Conservation (phyloP, 768 basidiomycete genomes). For the Coprinellus micaceus region DNA sequence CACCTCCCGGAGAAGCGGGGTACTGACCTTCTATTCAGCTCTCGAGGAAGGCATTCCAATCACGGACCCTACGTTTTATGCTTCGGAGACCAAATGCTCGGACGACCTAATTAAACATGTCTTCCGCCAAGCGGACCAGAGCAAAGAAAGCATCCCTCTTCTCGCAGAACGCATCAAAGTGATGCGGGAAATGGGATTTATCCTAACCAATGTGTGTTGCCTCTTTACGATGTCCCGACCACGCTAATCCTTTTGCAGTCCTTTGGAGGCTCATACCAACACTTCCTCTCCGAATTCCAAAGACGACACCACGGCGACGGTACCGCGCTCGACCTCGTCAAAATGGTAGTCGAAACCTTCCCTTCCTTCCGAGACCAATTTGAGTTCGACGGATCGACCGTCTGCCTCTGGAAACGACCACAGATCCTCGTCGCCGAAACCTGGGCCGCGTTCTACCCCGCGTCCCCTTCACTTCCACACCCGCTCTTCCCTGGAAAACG, state of each 20-base stretch:
- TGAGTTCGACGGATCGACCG: conserved; percentile 55
- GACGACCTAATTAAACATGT: conserved; percentile 64
- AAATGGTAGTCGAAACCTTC: conserved; percentile 65
- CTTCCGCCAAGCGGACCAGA: conserved; percentile 59
- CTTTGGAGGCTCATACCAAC: conserved; percentile 68
- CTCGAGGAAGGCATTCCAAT: conserved; percentile 75
- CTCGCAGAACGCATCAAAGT: conserved; percentile 67
- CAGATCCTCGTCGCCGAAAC: conserved; percentile 90
- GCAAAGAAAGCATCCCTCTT: conserved; percentile 65
- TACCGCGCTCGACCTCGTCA: conserved; percentile 70
- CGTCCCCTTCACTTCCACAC: conserved; percentile 42
- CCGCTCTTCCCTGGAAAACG: conserved; percentile 64
- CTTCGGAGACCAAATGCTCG: conserved; percentile 65
- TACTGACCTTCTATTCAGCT: conserved; percentile 42
- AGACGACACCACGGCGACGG: conserved; percentile 47
- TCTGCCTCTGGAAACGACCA: conserved; percentile 85
- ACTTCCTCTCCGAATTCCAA: conserved; percentile 62
- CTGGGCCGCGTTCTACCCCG: conserved; percentile 88
- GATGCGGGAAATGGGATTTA: conserved; percentile 73
- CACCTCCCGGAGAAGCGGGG: no score
- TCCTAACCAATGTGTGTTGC: conserved; percentile 58
- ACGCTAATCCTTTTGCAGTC: no score
- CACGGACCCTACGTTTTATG: conserved; percentile 76
- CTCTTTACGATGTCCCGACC: conserved; percentile 3
- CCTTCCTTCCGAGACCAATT: conserved; percentile 75